Evolutionary conservation across 2,329 filamentous ascomycete species (phyloP).

Genomic region (Pseudogymnoascus sp.): DNA sequence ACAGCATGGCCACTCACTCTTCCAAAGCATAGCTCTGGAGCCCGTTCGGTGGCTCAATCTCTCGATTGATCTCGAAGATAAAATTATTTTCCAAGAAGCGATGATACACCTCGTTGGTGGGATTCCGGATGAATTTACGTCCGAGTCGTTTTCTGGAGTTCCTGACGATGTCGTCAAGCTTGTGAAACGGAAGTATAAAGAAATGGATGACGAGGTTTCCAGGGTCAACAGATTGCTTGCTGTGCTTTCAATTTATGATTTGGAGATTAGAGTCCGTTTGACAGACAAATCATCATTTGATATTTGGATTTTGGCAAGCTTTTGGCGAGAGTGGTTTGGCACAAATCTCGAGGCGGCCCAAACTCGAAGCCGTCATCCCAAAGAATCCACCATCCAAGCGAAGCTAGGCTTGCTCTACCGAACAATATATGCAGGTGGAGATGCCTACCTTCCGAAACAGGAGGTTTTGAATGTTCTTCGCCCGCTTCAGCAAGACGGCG

Average conservation of each 20-base stretch:
- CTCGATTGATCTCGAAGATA: constrained; percentile 13
- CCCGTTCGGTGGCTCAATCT: constrained; percentile 20
- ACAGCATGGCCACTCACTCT: constrained; percentile 15
- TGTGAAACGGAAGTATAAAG: background rate
- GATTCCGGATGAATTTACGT: background rate
- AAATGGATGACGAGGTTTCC: background rate
- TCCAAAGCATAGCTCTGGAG: constrained; percentile 15
- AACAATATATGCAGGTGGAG: constrained; percentile 16
- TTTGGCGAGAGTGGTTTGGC: constrained; percentile 24
- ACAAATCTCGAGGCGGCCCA: background rate
- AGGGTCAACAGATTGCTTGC: background rate
- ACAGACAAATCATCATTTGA: background rate
- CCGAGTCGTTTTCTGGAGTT: background rate
- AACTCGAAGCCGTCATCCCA: background rate
- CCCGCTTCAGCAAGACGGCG: background rate
- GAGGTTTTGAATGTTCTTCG: constrained; percentile 7
- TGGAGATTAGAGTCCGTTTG: background rate
- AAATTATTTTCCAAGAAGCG: constrained; percentile 21
- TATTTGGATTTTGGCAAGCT: constrained; percentile 17
- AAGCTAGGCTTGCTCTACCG: constrained; percentile 17
- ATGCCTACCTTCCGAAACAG: constrained; percentile 18
- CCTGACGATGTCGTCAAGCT: background rate
- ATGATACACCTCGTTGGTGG: constrained; percentile 22
- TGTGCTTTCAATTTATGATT: background rate
- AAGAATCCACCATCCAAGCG: background rate